Evolutionary conservation across 2,329 filamentous ascomycete species (phyloP).

Genomic region (Aspergillus proliferans): DNA sequence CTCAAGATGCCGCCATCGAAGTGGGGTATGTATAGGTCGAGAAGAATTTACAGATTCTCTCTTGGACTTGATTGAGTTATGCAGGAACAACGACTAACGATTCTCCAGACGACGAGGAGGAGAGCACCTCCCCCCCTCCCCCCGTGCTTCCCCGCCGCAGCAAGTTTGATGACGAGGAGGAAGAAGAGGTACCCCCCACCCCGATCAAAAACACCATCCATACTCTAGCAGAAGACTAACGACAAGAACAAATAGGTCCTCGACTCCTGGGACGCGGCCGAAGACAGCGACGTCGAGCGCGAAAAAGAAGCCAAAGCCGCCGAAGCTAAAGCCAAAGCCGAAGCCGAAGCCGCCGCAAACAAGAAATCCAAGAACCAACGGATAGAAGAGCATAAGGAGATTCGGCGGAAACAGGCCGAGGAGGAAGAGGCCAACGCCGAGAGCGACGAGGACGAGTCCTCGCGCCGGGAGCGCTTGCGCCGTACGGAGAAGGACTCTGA

Average conservation of each 20-base stretch:
- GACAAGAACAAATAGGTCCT: slow-evolving; percentile 57
- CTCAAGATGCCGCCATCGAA: slow-evolving; percentile 42
- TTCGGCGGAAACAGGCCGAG: slow-evolving; percentile 54
- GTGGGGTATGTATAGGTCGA: slow-evolving; percentile 39
- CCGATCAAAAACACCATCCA: neutral
- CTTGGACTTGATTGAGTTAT: no score
- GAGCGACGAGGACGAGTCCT: slow-evolving; percentile 66
- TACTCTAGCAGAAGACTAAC: neutral
- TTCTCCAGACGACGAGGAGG: slow-evolving; percentile 41
- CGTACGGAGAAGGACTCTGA: slow-evolving; percentile 81
- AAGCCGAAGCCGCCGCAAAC: slow-evolving; percentile 77
- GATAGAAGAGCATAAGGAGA: slow-evolving; percentile 69
- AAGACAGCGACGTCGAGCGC: slow-evolving; percentile 93
- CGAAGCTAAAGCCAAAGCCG: slow-evolving; percentile 81
- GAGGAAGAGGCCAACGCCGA: slow-evolving; percentile 53
- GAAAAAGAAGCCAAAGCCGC: slow-evolving; percentile 87
- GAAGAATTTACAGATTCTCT: neutral
- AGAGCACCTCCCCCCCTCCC: slow-evolving; percentile 47
- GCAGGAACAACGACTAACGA: neutral
- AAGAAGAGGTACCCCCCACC: slow-evolving; percentile 59
- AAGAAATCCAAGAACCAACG: slow-evolving; percentile 87
- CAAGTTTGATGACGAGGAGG: slow-evolving; percentile 92
- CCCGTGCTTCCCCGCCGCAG: slow-evolving; percentile 44
- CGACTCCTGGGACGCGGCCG: slow-evolving; percentile 93
- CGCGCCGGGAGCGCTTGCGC: slow-evolving; percentile 66